Percentiles rank a stretch among this genome's conserved stretches.
Evolutionary conservation across 257 asterid species (phyloP).

Genomic region (Solanum chiquidenum): DNA sequence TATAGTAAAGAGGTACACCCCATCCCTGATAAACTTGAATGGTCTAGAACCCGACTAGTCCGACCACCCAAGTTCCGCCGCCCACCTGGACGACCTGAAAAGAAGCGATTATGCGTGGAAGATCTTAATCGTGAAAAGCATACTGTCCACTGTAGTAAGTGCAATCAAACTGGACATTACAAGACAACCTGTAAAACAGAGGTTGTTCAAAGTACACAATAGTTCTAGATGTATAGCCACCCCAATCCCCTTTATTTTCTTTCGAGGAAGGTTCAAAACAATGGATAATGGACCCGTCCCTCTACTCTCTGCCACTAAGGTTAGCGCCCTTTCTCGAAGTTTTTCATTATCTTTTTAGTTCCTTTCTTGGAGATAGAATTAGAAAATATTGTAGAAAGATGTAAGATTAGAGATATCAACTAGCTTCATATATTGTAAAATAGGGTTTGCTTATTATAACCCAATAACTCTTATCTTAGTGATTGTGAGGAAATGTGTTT

Average conservation of each 20-base stretch:
- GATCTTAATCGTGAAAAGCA: constrained; percentile 64
- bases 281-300: background rate
- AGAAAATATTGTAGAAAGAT: background rate
- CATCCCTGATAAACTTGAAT: constrained; percentile 39
- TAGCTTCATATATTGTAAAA: background rate
- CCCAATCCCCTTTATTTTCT: background rate
- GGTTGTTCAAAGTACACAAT: constrained; percentile 20
- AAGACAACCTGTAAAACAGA: constrained; percentile 66
- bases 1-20: constrained; percentile 38
- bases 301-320: background rate
- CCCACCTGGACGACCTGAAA: constrained; percentile 73
- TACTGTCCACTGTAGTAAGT: constrained; percentile 55
- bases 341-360: background rate
- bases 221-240: constrained; percentile 13
- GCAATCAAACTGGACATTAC: constrained; percentile 66
- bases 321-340: background rate
- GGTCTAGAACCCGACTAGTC: constrained; percentile 37
- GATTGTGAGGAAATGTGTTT: background rate
- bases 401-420: background rate
- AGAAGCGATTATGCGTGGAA: constrained; percentile 54
- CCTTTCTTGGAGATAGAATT: background rate
- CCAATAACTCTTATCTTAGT: background rate
- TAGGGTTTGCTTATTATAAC: background rate
- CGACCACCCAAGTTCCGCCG: constrained; percentile 66
- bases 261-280: background rate